Evolutionary conservation across 2,329 filamentous ascomycete genomes (phyloP), one percentile per base, ranked within the genome.

Genomic region (Chaetomium globosum): DNA sequence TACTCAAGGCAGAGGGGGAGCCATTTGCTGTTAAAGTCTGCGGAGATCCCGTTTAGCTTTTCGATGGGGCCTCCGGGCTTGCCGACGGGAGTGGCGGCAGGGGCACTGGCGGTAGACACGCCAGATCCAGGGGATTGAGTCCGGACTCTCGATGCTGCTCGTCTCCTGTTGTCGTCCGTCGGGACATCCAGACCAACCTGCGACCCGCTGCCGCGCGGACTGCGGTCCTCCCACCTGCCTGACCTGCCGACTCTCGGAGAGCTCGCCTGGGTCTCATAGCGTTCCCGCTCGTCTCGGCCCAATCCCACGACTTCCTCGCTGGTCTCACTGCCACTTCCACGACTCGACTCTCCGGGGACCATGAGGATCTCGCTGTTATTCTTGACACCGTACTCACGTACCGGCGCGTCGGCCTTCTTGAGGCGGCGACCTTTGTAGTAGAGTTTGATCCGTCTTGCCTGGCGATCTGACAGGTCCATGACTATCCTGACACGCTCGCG

Each of bases 361-460:
- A 86, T 83, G 66, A 89, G 73, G 49, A 90, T 78, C 75, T 89
- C 87, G 72, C 83, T 85, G 66, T 84, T 81, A 72, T 85, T 84
- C 74, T 87, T 87, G 56, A 89, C 80, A 19, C 85, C 85, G 69
- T 87, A 88, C 49, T 84, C 81, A 66, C 83, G 81, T 63, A 86
- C 82, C 2, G 82, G 82, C 62, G 80, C 79, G 39, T 82, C 78
- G 51, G 85, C 83, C 69, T 91, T 85, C 75, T 89, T 90, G 59
- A 93, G 77, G 69, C 88, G 86, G 68, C 83, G 83, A 63, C 90
- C 90, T 75, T 92, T 92, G 80, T 90, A 92, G 65, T 90, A 81
- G 73, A 93, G 81, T 75, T 88, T 90, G 74, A 92, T 80, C 55
- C 82, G 79, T 33, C 77, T 76, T 8, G 79, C 75, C 73, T 81